Conservation (phyloP, 129 eudicot species). For the Pulicaria dysenterica region DNA sequence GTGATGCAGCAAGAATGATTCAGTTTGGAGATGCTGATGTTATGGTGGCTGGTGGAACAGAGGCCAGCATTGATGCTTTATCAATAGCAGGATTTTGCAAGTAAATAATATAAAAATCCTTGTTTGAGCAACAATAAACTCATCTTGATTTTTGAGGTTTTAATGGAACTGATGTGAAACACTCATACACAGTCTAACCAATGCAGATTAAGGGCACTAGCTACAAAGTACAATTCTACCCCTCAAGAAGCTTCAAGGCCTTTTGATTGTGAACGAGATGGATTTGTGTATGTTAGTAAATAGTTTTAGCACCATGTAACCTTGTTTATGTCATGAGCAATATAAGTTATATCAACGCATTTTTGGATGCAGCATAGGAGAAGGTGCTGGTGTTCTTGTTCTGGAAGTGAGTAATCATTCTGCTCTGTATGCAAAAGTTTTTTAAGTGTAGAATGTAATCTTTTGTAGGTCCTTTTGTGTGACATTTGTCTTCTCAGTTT, state of each 20-base stretch:
- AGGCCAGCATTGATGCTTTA: conserved; percentile 96
- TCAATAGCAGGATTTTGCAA: conserved; percentile 95
- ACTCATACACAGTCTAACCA: neutral
- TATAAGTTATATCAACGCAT: neutral
- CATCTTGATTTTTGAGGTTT: neutral
- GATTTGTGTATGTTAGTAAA: conserved; percentile 79
- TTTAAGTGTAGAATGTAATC: neutral
- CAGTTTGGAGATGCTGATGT: conserved; percentile 95
- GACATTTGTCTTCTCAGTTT: neutral
- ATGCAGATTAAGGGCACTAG: conserved; percentile 81
- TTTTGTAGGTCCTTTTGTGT: neutral
- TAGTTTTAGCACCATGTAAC: conserved; percentile 5
- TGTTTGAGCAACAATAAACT: neutral
- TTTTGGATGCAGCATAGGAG: conserved; percentile 75
- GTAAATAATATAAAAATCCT: conserved; percentile 45
- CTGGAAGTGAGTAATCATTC: conserved; percentile 71
- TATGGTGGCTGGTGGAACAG: conserved; percentile 99
- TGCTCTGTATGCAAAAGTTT: neutral
- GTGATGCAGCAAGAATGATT: conserved; percentile 98
- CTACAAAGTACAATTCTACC: conserved; percentile 68
- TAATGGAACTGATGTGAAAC: neutral
- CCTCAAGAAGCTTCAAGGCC: conserved; percentile 95
- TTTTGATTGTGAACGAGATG: conserved; percentile 90
- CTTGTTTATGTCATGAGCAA: neutral
- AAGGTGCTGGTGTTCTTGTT: conserved; percentile 90